These are phyloP conservation scores for Novymonas esmeraldas DNA, from an alignment of 208 protist genomes.

Conservation along the genomic window DNA sequence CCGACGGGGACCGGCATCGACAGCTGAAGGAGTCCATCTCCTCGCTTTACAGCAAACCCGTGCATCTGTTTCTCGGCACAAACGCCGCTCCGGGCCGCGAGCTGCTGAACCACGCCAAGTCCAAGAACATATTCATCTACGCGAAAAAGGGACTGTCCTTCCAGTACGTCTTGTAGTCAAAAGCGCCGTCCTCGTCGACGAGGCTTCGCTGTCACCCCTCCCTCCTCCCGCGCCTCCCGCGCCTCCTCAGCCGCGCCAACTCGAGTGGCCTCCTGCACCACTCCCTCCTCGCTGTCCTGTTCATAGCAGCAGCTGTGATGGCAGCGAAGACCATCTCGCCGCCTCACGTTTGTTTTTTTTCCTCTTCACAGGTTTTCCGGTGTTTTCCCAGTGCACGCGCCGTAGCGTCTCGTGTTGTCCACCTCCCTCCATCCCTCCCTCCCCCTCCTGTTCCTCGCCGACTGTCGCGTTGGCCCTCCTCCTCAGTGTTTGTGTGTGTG, in stretches of 20 bases:
- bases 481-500: neutral
- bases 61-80: conserved; percentile 78
- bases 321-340: neutral
- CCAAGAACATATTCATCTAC: conserved; percentile 86
- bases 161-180: conserved; percentile 61
- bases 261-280: too few species aligned
- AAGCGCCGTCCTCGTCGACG: neutral
- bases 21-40: conserved; percentile 70
- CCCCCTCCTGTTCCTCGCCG: too few species aligned
- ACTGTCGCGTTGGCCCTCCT: too few species aligned
- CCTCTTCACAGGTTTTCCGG: conserved; percentile 12
- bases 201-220: neutral
- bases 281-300: too few species aligned
- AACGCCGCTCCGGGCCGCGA: conserved; percentile 65
- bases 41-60: conserved; percentile 56
- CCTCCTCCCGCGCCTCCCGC: too few species aligned
- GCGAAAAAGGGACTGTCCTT: conserved; percentile 68
- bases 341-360: neutral
- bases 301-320: neutral
- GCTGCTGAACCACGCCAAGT: conserved; percentile 80
- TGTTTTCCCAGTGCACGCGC: too few species aligned
- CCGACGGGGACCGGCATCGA: conserved; percentile 79
- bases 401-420: too few species aligned
- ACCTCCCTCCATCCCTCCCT: too few species aligned
- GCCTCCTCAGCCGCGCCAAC: too few species aligned